Percentiles rank a stretch among this genome's conserved stretches.
phyloP scores from a whole-genome alignment of 768 basidiomycete genomes.

The Phylloporus sp. region DNA sequence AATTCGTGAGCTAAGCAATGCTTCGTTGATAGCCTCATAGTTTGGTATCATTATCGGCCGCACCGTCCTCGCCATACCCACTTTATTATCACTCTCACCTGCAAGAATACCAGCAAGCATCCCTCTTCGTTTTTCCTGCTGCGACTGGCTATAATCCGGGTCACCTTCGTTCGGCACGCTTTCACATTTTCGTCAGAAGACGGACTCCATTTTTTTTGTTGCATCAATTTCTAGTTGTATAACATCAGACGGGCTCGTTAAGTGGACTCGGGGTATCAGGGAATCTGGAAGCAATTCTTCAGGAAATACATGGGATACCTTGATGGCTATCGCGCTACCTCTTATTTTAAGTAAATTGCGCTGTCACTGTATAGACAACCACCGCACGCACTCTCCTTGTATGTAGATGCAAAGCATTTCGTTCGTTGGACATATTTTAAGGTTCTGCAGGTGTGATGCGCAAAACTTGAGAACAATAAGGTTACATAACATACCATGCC shows the following conservation, averaged over 20 bases:
- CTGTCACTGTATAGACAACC: slow-evolving; percentile 1
- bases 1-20: not conserved
- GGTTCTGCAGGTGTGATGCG: too few species aligned
- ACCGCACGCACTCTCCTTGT: slow-evolving; percentile 10
- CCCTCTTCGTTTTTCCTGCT: slow-evolving; percentile 5
- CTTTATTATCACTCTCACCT: not conserved
- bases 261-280: slow-evolving; percentile 1
- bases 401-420: slow-evolving; percentile 7
- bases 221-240: not conserved
- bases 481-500: too few species aligned
- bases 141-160: slow-evolving; percentile 1
- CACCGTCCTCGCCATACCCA: not conserved
- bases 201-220: slow-evolving; percentile 8
- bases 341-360: not conserved
- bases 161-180: slow-evolving; percentile 18
- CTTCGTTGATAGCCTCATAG: not conserved
- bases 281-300: not conserved
- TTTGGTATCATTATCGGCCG: not conserved
- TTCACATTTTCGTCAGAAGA: slow-evolving; percentile 11
- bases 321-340: slow-evolving; percentile 1
- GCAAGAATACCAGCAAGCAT: slow-evolving; percentile 4
- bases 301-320: slow-evolving; percentile 7
- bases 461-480: too few species aligned
- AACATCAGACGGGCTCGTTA: slow-evolving; percentile 5
- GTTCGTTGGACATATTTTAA: not conserved